Evolutionary conservation across 148 eudicot genomes (phyloP).

Genomic region (Camellia japonica): DNA sequence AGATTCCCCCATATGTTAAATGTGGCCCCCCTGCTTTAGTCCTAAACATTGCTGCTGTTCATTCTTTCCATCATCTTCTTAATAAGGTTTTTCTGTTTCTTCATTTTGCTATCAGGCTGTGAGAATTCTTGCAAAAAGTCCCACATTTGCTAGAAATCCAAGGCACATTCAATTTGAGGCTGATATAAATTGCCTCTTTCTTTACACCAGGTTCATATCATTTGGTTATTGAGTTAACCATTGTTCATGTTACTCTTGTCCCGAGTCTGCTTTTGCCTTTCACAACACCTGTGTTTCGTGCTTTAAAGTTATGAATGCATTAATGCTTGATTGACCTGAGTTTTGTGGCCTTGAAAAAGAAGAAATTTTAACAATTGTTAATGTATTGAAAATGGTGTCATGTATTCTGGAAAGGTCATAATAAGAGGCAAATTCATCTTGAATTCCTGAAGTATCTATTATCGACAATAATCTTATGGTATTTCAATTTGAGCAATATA

Average conservation of each 20-base stretch:
- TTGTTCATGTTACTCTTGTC: not conserved
- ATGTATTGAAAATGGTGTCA: not conserved
- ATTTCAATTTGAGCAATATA: not conserved
- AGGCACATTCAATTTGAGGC: conserved; percentile 90
- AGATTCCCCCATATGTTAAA: not conserved
- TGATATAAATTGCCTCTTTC: conserved; percentile 83
- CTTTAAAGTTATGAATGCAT: conserved; percentile 1
- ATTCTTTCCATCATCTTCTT: not conserved
- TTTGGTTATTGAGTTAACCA: not conserved
- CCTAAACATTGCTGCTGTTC: not conserved
- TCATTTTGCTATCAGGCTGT: conserved; percentile 53
- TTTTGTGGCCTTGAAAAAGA: not conserved
- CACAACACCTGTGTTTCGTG: not conserved
- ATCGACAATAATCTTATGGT: not conserved
- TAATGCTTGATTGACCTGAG: not conserved
- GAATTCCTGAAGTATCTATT: not conserved
- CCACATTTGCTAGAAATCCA: conserved; percentile 77
- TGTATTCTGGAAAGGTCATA: not conserved
- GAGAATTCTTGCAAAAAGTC: conserved; percentile 78
- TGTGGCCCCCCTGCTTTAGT: not conserved
- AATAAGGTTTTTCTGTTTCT: conserved; percentile 3
- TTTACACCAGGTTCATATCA: conserved; percentile 68
- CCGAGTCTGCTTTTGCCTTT: not conserved
- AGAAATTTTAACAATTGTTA: not conserved
- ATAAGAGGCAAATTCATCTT: not conserved